Percentiles rank a stretch among this genome's conserved stretches.
These are phyloP conservation scores for Lactarius vividus DNA, from an alignment of 768 basidiomycete genomes.

Conservation along the genomic window DNA sequence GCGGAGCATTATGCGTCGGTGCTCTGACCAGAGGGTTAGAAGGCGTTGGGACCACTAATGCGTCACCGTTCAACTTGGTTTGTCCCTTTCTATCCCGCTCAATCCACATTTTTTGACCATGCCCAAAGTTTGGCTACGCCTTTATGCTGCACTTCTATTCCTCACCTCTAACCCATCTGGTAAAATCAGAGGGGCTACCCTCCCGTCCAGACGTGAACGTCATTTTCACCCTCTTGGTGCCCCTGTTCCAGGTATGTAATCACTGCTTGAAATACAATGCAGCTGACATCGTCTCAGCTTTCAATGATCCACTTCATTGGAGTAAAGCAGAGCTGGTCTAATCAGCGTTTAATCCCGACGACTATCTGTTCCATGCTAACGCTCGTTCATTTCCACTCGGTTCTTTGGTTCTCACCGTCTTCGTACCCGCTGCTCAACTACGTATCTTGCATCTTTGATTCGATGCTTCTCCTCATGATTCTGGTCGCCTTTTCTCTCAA, in stretches of 20 bases:
- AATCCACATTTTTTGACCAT: constrained; percentile 4
- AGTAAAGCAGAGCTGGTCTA: constrained; percentile 58
- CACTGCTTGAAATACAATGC: neutral
- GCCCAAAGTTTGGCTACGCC: constrained; percentile 64
- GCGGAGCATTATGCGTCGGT: constrained; percentile 61
- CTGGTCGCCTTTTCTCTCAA: constrained; percentile 60
- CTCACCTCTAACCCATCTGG: constrained; percentile 55
- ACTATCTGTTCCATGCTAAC: constrained; percentile 56
- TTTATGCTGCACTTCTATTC: constrained; percentile 75
- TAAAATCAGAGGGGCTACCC: constrained; percentile 43
- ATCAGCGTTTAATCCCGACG: constrained; percentile 71
- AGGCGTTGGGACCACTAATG: constrained; percentile 49
- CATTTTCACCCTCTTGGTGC: constrained; percentile 68
- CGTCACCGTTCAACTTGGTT: constrained; percentile 72
- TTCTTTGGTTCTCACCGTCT: constrained; percentile 47
- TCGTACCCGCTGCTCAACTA: constrained; percentile 72
- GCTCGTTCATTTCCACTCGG: constrained; percentile 64
- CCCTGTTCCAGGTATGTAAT: constrained; percentile 60
- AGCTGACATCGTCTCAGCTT: constrained; percentile 40
- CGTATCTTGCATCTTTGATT: constrained; percentile 70
- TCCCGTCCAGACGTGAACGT: constrained; percentile 72
- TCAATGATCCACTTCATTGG: constrained; percentile 64
- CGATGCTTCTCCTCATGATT: constrained; percentile 55
- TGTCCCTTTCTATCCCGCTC: neutral
- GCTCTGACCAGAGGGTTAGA: constrained; percentile 67